Base-by-base conservation (phyloP, 2,329 filamentous ascomycete species). In the Paraphaeosphaeria minitans region DNA sequence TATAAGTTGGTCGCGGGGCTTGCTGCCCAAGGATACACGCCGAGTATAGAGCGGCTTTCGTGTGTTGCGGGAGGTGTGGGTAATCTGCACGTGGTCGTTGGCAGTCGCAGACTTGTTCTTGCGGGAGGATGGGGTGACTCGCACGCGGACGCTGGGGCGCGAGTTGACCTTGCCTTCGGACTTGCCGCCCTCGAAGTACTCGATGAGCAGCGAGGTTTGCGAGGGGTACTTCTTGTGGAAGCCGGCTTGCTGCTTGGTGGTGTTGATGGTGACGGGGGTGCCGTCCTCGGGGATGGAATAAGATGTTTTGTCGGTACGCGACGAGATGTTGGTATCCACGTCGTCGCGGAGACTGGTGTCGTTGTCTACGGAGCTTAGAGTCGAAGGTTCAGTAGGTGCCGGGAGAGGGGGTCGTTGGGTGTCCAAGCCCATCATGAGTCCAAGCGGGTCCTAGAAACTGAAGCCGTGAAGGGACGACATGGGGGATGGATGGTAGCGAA, bases 251-350 rank as follows among this genome's bases (percentile, higher is more conserved):
- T 77, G 90, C 59, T 73, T 73, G 83, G 72, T 86, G 46, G 94
- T 97, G 74, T 89, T 88, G 76, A 99, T 96, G 60, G 92, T 98
- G 71, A 99, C 89, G 43, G 93, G 93, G 54, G 91, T 94, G 74
- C 91, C 92, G 86, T 95, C 91, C 72, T 93, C 90, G 58, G 91
- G 91, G 53, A 95, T 85, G 39, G 89, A 92, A 78, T 91, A 93
- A 55, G 89, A 88, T 3, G 90, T 92, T 70, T 85, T 79, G 76
- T 90, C 76, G 86, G 85, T 88, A 60, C 86, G 83, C 63, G 85
- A 84, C 62, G 90, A 92, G 65, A 90, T 74, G 77, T 91, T 89
- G 68, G 87, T 87, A 58, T 84, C 86, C 61, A 90, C 74, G 66
- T 85, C 83, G 65, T 82, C 81, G 54, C 67, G 77, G 57, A 75